Base-by-base conservation (phyloP, 139 green algal species). In the Coccomyxa sp. region DNA sequence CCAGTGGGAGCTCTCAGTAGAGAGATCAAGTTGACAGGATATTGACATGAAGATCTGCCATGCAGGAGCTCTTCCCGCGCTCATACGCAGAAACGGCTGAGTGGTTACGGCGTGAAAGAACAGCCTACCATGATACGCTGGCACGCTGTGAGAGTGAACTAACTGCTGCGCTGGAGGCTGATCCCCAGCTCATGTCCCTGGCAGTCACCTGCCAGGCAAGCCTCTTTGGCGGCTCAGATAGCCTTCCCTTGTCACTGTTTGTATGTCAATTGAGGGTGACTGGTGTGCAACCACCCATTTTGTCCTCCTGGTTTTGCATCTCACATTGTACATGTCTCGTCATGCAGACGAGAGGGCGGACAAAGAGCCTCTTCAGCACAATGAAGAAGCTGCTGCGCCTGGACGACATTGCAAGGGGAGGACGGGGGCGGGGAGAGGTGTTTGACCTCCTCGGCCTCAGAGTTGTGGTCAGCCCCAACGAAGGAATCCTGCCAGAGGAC, bases 331-430 rank as follows among this genome's bases (percentile, higher is more conserved):
- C n/a, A n/a, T 77, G 2, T 68, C 35, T 14, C 44, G 40, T 12
- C 34, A 8, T 79, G 39, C 87, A 90, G 86, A 55, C 94, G 22
- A 68, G 82, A 4, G 87, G 81, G 2, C 92, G 95, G 70, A 90
- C 89, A 38, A 99, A 99, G 86, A 93, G 83, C 73, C 84, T 96
- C 41, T 97, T 93, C 86, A 94, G 84, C 85, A 93, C 94, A 14
- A 97, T 99, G 90, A 92, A 92, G 81, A 99, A 99, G 89, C 81
- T 99, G 75, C 85, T 99, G 82, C 81, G 89, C 2, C 81, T 97
- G 82, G 88, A 85, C 31, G 83, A 95, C 54, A 69, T 86, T n/a
- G 79, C 77, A 9, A 71, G 82, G 0, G 93, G 94, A 27, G 92
- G 93, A 0, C 83, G 94, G 5, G 39, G 50, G 34, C 74, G 82